These are phyloP conservation scores for Trichomonas gallinae DNA, from an alignment of 208 protist species.

Conservation along the genomic window DNA sequence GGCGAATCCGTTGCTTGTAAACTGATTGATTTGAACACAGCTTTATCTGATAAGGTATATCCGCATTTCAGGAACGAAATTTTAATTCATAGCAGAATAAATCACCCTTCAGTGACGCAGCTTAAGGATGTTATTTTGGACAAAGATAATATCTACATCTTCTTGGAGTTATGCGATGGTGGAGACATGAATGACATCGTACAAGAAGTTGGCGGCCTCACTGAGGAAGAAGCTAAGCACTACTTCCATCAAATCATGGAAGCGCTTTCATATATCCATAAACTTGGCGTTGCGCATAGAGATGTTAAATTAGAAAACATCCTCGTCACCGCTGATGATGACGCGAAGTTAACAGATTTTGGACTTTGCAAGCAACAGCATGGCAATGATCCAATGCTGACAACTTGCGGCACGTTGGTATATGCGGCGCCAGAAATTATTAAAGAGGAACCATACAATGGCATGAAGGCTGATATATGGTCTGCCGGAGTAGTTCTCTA, in stretches of 20 bases:
- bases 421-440: slow-evolving; percentile 21
- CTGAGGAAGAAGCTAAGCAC: neutral
- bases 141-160: neutral
- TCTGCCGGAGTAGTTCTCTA: slow-evolving; percentile 2
- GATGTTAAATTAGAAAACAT: slow-evolving; percentile 22
- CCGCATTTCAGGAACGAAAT: neutral
- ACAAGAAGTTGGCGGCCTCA: neutral
- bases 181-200: neutral
- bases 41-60: neutral
- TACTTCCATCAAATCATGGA: neutral
- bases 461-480: slow-evolving; percentile 1
- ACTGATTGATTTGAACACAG: neutral
- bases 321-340: neutral
- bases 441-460: neutral
- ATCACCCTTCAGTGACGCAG: neutral
- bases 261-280: slow-evolving; percentile 13
- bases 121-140: neutral
- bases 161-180: slow-evolving; percentile 1
- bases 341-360: neutral
- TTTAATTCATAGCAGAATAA: neutral
- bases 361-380: neutral
- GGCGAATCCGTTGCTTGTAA: neutral
- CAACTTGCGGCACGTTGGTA: slow-evolving; percentile 1
- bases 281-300: neutral
- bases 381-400: neutral